A percentile compares a stretch with the other conserved stretches of the same genome.
These are phyloP conservation scores for Zalaria obscura DNA, from an alignment of 2,329 filamentous ascomycete species.

Conservation along the genomic window DNA sequence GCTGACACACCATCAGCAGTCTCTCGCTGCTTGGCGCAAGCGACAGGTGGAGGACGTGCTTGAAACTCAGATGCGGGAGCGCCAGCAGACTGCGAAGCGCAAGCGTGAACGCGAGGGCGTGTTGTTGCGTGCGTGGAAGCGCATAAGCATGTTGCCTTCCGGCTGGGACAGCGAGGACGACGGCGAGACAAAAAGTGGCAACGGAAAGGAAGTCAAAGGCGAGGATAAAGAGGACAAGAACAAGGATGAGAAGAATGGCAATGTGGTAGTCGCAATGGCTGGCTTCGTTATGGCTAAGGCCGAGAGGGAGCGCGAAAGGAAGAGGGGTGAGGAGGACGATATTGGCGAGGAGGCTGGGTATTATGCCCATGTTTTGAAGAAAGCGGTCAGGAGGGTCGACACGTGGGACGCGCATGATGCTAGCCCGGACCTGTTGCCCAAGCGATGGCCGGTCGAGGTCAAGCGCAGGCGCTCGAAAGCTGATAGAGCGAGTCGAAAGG, in stretches of 20 bases:
- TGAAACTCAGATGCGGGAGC: conserved; percentile 54
- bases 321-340: conserved; percentile 47
- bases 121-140: conserved; percentile 51
- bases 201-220: conserved; percentile 5
- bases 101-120: conserved; percentile 49
- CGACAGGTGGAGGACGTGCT: conserved; percentile 73
- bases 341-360: conserved; percentile 60
- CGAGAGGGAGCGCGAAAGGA: conserved; percentile 3
- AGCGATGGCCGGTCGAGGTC: background rate
- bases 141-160: conserved; percentile 37
- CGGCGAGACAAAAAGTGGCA: conserved; percentile 4
- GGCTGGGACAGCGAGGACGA: conserved; percentile 35
- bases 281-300: conserved; percentile 7
- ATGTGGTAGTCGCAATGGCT: conserved; percentile 28
- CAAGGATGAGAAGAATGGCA: conserved; percentile 12
- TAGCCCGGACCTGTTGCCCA: conserved; percentile 1
- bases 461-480: conserved; percentile 5
- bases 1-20: conserved; percentile 68
- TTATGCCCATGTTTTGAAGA: conserved; percentile 51
- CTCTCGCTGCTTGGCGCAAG: conserved; percentile 64
- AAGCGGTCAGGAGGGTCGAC: conserved; percentile 49
- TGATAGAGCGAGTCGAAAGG: background rate
- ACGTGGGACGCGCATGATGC: conserved; percentile 44
- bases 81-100: conserved; percentile 50
- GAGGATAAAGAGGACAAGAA: conserved; percentile 2